Conservation (phyloP, 2,329 filamentous ascomycete genomes). For the Sporothrix pseudoabietina region DNA sequence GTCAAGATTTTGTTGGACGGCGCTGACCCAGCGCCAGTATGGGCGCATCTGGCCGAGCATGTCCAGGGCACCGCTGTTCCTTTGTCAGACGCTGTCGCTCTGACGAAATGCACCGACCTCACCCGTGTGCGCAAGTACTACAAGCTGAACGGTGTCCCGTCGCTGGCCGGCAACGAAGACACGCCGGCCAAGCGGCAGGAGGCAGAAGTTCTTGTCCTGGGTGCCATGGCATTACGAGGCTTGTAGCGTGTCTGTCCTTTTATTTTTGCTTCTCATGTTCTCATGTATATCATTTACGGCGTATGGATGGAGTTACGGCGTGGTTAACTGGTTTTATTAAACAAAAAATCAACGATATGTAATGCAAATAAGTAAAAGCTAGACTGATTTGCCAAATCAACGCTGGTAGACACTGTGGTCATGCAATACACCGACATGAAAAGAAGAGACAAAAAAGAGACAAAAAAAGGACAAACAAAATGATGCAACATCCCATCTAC, state of each 20-base stretch:
- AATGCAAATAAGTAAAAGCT: not conserved
- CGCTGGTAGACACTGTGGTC: not conserved
- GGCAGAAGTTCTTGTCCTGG: conserved; percentile 70
- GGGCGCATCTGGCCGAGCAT: conserved; percentile 60
- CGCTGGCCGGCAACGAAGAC: conserved; percentile 41
- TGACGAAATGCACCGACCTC: conserved; percentile 64
- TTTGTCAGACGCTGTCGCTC: conserved; percentile 62
- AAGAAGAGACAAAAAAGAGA: not conserved
- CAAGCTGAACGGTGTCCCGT: conserved; percentile 69
- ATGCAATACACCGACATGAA: not conserved
- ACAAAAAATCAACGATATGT: not conserved
- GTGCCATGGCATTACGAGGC: conserved; percentile 76
- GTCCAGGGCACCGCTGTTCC: conserved; percentile 63
- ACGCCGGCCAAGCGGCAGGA: conserved; percentile 52
- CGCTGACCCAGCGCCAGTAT: conserved; percentile 49
- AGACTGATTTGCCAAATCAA: conserved; percentile 15
- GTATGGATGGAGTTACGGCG: not conserved
- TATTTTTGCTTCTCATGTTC: not conserved
- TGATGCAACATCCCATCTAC: not conserved
- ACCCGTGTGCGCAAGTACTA: conserved; percentile 79
- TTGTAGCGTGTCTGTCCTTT: conserved; percentile 40
- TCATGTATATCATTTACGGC: not conserved
- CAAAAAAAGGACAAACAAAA: not conserved
- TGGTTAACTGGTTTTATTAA: conserved; percentile 1
- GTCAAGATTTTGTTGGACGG: conserved; percentile 71